These are phyloP conservation scores for Phialophora chinensis DNA, from an alignment of 2,329 filamentous ascomycete genomes.

Conservation along the genomic window DNA sequence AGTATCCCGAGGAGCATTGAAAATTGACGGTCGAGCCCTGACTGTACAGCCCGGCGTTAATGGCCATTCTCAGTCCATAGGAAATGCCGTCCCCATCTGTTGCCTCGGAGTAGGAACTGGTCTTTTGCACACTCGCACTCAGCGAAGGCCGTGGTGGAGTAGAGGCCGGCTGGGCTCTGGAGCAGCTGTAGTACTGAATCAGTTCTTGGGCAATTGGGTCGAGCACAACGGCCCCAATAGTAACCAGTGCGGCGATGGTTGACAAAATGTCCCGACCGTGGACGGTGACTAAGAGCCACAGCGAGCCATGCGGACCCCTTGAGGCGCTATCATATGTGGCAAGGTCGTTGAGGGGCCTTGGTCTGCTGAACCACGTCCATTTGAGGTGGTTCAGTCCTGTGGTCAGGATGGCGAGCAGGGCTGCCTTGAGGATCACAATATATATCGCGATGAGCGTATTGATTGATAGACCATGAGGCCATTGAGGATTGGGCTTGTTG, in stretches of 20 bases:
- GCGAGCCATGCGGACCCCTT: constrained; percentile 1
- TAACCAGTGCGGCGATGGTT: background rate
- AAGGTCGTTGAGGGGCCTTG: background rate
- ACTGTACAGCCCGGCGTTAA: background rate
- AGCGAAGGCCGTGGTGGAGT: background rate
- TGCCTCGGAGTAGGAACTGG: background rate
- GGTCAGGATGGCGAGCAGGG: background rate
- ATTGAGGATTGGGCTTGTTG: background rate
- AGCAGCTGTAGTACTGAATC: background rate
- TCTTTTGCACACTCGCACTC: background rate
- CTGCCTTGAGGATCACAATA: constrained; percentile 5
- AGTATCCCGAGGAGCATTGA: background rate
- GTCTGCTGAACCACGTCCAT: background rate
- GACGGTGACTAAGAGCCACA: background rate
- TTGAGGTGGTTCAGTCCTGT: background rate
- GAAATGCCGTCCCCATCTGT: background rate
- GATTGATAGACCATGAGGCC: constrained; percentile 5
- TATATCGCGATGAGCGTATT: background rate
- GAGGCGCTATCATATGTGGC: constrained; percentile 1
- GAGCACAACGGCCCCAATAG: background rate
- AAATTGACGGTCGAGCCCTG: background rate
- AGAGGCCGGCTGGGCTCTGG: background rate
- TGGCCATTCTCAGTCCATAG: background rate
- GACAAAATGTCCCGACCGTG: background rate
- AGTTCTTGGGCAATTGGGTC: background rate